Evolutionary conservation across 2,329 filamentous ascomycete genomes (phyloP), one percentile per base, ranked within the genome.

Genomic region (Trichocomaceae sp.): DNA sequence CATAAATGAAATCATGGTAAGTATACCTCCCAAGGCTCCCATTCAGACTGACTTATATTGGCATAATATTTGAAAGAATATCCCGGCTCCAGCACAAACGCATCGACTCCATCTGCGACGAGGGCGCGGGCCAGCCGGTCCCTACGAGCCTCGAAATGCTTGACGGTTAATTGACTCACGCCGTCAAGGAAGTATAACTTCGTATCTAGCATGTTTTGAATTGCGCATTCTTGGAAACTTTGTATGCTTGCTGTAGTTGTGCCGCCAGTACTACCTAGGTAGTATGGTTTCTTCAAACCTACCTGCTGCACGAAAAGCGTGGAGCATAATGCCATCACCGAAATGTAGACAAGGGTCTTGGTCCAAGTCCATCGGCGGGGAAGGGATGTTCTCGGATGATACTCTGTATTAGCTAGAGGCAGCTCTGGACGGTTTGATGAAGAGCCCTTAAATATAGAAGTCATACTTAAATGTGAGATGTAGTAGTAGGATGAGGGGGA

Each of bases 21-120:
- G 45, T 60, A 37, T 51, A 66, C 64, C 56, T 68, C 82, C 81
- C 81, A 85, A 0, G 79, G 77, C 59, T 85, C 82, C 83, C 82
- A 85, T 57, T 84, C 78, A 0, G 64, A 65, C 62, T 85, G 82
- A 0, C 79, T 83, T 42, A 82, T 74, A 61, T 85, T 85, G 47
- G 75, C 82, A 62, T 83, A 85, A 65, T 85, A 83, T 67, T 82
- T 78, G 59, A 85, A 84, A 0, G 81, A 83, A 62, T 83, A 85
- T 2, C 83, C 83, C 1, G 83, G 83, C 62, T 86, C 83, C 1
- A 84, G 71, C 1, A 83, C 71, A 59, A 85, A 85, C 0, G 80
- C 82, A 64, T 84, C 81, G 1, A 78, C 66, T 1, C 67, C 69
- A 42, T 81, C 78, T 0, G 67, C 68, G 10, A 72, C 69, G n/a